Conservation (phyloP, 1,284 basidiomycete species). For the Agaricales sp. region DNA sequence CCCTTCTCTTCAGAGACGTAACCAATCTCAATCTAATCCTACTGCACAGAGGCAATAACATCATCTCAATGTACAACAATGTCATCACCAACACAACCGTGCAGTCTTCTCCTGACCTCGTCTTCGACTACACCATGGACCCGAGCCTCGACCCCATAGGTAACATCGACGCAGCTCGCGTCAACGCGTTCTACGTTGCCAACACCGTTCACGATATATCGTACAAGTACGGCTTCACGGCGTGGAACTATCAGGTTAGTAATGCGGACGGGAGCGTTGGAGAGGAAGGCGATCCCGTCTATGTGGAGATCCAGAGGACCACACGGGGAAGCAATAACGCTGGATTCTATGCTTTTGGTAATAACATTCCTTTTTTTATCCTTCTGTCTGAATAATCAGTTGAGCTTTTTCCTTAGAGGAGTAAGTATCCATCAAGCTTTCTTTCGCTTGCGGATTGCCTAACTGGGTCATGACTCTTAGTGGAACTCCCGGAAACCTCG, state of each 20-base stretch:
- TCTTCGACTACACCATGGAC: constrained; percentile 42
- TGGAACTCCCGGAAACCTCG: constrained; percentile 26
- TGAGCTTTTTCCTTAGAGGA: not conserved
- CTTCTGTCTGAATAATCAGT: constrained; percentile 26
- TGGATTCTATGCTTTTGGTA: constrained; percentile 8
- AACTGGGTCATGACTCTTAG: constrained; percentile 9
- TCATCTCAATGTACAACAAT: constrained; percentile 23
- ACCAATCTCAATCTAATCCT: too few relatives aligned
- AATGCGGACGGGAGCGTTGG: constrained; percentile 31
- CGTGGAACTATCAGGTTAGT: constrained; percentile 32
- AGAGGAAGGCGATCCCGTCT: constrained; percentile 25
- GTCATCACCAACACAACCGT: constrained; percentile 39
- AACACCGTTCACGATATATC: constrained; percentile 25
- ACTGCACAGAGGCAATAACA: constrained; percentile 14
- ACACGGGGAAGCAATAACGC: constrained; percentile 7
- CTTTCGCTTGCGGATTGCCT: not conserved
- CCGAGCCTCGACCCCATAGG: constrained; percentile 13
- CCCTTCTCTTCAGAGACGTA: not conserved
- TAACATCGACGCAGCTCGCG: constrained; percentile 22
- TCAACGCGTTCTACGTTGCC: constrained; percentile 26
- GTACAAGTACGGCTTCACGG: constrained; percentile 21
- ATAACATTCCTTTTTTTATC: constrained; percentile 4
- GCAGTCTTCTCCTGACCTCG: constrained; percentile 26
- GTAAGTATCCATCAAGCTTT: constrained; percentile 26
- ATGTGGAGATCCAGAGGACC: constrained; percentile 29